phyloP scores from a whole-genome alignment of 805 yeast genomes.

The Wickerhamiella domercqiae region DNA sequence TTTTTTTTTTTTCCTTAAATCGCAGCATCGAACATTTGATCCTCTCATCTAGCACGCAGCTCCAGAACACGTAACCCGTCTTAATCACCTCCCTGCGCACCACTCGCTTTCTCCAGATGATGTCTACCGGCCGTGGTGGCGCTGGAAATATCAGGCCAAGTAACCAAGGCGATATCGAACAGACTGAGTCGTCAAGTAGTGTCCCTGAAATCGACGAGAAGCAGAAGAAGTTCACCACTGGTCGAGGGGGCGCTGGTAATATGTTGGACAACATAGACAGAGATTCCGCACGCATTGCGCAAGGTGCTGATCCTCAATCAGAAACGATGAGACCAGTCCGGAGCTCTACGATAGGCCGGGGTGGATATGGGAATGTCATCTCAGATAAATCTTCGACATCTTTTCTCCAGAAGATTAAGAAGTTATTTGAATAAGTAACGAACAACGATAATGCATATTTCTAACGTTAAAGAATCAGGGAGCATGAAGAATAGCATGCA shows the following conservation, averaged over 20 bases:
- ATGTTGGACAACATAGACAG: slow-evolving; percentile 46
- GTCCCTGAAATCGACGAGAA: slow-evolving; percentile 37
- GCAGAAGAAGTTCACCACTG: slow-evolving; percentile 47
- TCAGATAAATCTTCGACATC: slow-evolving; percentile 21
- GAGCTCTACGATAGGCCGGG: slow-evolving; percentile 37
- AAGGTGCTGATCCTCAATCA: slow-evolving; percentile 40
- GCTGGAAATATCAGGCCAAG: slow-evolving; percentile 48
- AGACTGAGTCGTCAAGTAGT: slow-evolving; percentile 38
- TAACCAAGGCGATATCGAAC: slow-evolving; percentile 33
- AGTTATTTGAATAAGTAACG: slow-evolving; percentile 29
- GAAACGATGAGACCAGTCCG: slow-evolving; percentile 29
- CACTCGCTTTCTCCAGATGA: too few relatives aligned
- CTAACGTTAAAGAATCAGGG: too few relatives aligned
- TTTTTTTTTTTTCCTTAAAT: too few relatives aligned
- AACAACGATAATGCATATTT: too few relatives aligned
- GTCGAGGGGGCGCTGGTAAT: slow-evolving; percentile 69
- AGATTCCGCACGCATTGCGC: slow-evolving; percentile 42
- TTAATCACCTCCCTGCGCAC: neutral
- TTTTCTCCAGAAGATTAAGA: slow-evolving; percentile 33
- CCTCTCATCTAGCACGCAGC: too few relatives aligned
- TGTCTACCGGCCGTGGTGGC: slow-evolving; percentile 70
- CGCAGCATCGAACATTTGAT: too few relatives aligned
- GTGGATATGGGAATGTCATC: slow-evolving; percentile 50
- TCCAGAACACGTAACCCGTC: neutral
- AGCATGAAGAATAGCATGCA: too few relatives aligned